These are phyloP conservation scores for Dentipellis sp. DNA, from an alignment of 768 basidiomycete species.

Conservation along the genomic window DNA sequence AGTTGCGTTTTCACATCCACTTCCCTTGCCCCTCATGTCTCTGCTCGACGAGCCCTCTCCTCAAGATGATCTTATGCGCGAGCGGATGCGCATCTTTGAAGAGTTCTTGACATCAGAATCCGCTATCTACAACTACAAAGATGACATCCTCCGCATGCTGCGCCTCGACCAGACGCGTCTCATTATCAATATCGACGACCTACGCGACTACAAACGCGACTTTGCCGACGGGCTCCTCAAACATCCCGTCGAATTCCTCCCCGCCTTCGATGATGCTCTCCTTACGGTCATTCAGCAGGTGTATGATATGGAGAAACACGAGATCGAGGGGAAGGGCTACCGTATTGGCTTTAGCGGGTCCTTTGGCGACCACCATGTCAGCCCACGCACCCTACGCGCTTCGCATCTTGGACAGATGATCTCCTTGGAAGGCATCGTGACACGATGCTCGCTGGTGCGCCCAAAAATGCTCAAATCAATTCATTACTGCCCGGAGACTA, in stretches of 20 bases:
- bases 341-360: constrained; percentile 90
- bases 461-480: constrained; percentile 98
- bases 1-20: neutral
- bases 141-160: constrained; percentile 77
- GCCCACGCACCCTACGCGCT: constrained; percentile 83
- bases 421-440: constrained; percentile 95
- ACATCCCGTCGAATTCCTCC: constrained; percentile 77
- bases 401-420: constrained; percentile 93
- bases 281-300: constrained; percentile 61
- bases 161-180: constrained; percentile 78
- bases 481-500: constrained; percentile 88
- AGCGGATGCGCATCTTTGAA: constrained; percentile 71
- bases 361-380: constrained; percentile 97
- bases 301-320: constrained; percentile 74
- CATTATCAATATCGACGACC: constrained; percentile 91
- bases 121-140: constrained; percentile 69
- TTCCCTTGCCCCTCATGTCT: constrained; percentile 19
- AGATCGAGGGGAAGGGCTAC: constrained; percentile 70
- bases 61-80: constrained; percentile 64
- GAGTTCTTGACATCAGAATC: constrained; percentile 73
- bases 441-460: constrained; percentile 93
- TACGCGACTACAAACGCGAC: constrained; percentile 86
- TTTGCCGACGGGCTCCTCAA: constrained; percentile 84
- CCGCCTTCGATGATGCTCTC: constrained; percentile 86
- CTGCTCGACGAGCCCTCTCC: constrained; percentile 46